Base-by-base conservation (phyloP, 2,329 filamentous ascomycete genomes). In the Xylaria sp. region DNA sequence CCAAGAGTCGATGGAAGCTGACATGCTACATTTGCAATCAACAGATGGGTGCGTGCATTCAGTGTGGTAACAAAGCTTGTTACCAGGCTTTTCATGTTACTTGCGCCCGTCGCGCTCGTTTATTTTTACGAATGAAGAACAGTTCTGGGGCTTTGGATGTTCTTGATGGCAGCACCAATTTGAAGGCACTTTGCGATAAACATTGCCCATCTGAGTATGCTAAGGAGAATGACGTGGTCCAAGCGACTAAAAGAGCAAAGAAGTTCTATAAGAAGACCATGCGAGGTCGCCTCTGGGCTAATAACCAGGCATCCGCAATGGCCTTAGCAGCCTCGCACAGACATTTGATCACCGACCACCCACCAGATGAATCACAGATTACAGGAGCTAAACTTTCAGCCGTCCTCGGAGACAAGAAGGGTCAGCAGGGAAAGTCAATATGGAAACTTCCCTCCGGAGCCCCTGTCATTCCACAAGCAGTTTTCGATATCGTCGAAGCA, bases 41-140 rank as follows among this genome's bases (percentile, higher is more conserved):
- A 81, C 92, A 91, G 75, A 99, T 99, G 96, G 96, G 96, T 24
- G 95, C 96, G 48, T 98, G 95, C 80, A 98, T 99, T 69, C 96
- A 99, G 80, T 99, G 96, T 80, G 93, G 94, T 69, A 98, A 98
- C 83, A 98, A 98, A 81, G 93, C 92, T 69, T 99, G 96, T 80
- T 99, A 97, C 77, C 91, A 95, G 76, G 96, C 96, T 8, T 99
- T 99, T 79, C 96, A 99, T 80, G 94, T 98, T 63, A 98, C 96
- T 4, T 99, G 96, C 79, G 96, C 96, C 27, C 89, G 96, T 64
- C 89, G 93, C 75, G 94, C 94, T 56, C 90, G 91, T 70, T 85
- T 99, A 0, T 98, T 93, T 77, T 84, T 99, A 72, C 95, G 95
- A 81, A 99, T 99, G 96, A 99, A 98, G 82, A 94, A 94, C 59